Conservation (phyloP, 225 moss, liverwort and hornwort genomes). For the Marchantia polymorpha region DNA sequence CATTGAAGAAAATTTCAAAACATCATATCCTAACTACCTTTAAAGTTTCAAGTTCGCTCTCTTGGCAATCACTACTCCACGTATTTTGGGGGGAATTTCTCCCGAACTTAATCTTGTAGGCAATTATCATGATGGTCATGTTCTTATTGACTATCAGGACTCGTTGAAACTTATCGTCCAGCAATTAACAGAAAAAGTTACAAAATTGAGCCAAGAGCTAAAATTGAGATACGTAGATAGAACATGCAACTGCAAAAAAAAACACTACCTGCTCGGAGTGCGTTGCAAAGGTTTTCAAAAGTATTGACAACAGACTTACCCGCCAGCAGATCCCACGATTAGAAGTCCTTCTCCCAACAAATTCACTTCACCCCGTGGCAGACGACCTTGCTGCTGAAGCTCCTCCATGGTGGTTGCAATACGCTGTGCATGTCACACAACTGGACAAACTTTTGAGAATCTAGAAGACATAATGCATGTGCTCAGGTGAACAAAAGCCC, state of each 20-base stretch:
- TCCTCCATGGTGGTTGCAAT: constrained; percentile 76
- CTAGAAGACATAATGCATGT: background rate
- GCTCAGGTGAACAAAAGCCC: background rate
- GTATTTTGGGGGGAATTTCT: too few relatives aligned
- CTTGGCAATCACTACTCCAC: too few relatives aligned
- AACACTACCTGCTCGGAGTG: background rate
- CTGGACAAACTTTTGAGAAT: background rate
- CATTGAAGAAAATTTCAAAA: too few relatives aligned
- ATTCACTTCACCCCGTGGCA: constrained; percentile 81
- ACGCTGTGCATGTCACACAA: constrained; percentile 41
- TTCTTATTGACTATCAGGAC: too few relatives aligned
- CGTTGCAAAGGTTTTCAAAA: background rate
- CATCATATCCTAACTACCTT: too few relatives aligned
- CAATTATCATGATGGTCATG: too few relatives aligned
- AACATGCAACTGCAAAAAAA: background rate
- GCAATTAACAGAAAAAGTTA: too few relatives aligned
- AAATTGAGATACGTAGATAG: background rate
- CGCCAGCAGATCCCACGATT: constrained; percentile 83
- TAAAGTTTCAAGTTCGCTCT: too few relatives aligned
- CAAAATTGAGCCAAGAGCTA: too few relatives aligned
- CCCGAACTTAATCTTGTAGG: too few relatives aligned
- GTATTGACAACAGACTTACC: constrained; percentile 38
- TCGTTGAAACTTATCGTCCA: too few relatives aligned
- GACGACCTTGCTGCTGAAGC: constrained; percentile 60
- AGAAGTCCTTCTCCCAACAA: constrained; percentile 88